These are phyloP conservation scores for Lablab purpureus DNA, from an alignment of 306 rosid genomes.

Conservation along the genomic window DNA sequence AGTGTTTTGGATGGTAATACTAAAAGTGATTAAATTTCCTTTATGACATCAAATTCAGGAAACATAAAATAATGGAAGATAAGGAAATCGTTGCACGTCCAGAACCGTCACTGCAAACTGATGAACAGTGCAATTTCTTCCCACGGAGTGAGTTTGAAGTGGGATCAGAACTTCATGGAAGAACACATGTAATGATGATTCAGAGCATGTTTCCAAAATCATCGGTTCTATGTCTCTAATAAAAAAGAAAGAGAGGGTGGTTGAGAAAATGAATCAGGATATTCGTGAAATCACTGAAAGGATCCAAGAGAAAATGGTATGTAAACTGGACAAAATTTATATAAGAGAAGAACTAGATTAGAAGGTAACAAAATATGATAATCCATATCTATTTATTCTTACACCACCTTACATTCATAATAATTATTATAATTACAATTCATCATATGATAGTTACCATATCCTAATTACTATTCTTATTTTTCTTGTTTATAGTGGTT, in stretches of 20 bases:
- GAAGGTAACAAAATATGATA: not conserved
- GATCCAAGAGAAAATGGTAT: constrained; percentile 35
- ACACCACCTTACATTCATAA: no score
- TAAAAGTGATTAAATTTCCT: no score
- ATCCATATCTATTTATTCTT: no score
- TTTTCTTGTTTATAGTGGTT: no score
- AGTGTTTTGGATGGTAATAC: no score
- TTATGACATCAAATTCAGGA: not conserved
- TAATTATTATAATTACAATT: no score
- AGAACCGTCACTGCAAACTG: not conserved
- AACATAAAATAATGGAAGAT: constrained; percentile 4
- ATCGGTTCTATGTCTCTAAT: constrained; percentile 36
- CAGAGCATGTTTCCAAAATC: constrained; percentile 3
- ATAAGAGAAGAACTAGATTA: no score
- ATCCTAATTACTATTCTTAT: no score
- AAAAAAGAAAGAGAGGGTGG: not conserved
- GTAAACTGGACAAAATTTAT: no score
- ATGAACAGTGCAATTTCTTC: not conserved
- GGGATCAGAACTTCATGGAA: constrained; percentile 18
- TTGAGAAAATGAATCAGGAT: constrained; percentile 26
- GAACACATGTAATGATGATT: not conserved
- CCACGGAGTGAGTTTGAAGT: not conserved
- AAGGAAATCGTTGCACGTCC: not conserved
- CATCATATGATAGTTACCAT: no score
- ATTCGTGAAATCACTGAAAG: constrained; percentile 12